Evolutionary conservation across 495 filamentous ascomycete species (phyloP).

Genomic region (Aspergillus nidulans): DNA sequence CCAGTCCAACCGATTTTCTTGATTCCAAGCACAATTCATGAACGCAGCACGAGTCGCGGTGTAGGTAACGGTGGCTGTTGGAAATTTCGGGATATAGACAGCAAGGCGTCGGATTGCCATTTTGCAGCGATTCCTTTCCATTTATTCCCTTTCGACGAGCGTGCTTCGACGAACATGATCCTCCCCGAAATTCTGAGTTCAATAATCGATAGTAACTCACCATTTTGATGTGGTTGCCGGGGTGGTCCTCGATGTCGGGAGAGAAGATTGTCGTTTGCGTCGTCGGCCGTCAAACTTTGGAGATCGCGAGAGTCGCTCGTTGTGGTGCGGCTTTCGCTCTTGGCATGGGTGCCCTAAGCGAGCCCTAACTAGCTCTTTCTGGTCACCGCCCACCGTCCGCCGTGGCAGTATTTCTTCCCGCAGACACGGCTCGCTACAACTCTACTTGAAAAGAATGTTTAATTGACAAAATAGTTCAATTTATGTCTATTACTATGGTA

Average conservation of each 20-base stretch:
- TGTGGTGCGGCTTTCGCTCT: slow-evolving; percentile 45
- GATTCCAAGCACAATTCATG: background rate
- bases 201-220: slow-evolving; percentile 35
- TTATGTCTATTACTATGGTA: background rate
- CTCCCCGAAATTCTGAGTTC: slow-evolving; percentile 3
- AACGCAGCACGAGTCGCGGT: slow-evolving; percentile 9
- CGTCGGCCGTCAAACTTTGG: slow-evolving; percentile 36
- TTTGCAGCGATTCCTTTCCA: slow-evolving; percentile 6
- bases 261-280: slow-evolving; percentile 44
- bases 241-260: slow-evolving; percentile 47
- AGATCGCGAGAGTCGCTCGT: slow-evolving; percentile 23
- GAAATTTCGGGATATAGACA: slow-evolving; percentile 5
- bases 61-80: slow-evolving; percentile 5
- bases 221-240: slow-evolving; percentile 53
- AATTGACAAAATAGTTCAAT: background rate
- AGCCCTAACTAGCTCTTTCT: slow-evolving; percentile 41
- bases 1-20: slow-evolving; percentile 5
- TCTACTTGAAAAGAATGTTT: background rate
- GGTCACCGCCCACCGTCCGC: slow-evolving; percentile 7
- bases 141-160: background rate
- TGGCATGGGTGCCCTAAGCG: slow-evolving; percentile 44
- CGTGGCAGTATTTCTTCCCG: slow-evolving; percentile 13
- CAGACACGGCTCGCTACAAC: background rate
- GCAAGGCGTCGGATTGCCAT: slow-evolving; percentile 6
- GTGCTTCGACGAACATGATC: background rate